phyloP scores from a whole-genome alignment of 345 rosid species.

The Linum trigynum region DNA sequence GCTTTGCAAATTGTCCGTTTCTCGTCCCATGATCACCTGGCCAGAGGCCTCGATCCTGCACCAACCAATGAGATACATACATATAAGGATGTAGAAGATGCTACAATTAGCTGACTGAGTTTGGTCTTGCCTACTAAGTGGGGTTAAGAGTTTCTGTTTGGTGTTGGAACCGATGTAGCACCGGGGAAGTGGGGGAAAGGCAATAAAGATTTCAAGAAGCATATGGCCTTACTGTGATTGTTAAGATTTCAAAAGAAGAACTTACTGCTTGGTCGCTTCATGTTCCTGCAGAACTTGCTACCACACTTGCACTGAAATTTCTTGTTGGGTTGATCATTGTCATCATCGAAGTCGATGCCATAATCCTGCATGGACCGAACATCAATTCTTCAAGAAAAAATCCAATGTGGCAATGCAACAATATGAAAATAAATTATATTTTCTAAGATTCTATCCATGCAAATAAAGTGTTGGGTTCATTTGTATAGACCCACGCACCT shows the following conservation, averaged over 20 bases:
- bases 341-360: conserved; percentile 70
- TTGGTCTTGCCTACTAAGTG: no score
- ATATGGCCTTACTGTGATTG: no score
- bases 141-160: no score
- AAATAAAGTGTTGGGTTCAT: no score
- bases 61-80: background rate
- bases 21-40: background rate
- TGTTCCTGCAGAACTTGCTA: conserved; percentile 64
- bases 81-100: no score
- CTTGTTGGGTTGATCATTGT: conserved; percentile 39
- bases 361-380: conserved; percentile 51
- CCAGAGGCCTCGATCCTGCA: background rate
- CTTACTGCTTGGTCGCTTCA: conserved; percentile 48
- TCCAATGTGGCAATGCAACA: background rate
- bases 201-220: no score
- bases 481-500: no score
- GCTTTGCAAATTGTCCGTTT: background rate
- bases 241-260: background rate
- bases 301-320: conserved; percentile 66
- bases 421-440: no score
- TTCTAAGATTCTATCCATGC: background rate
- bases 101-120: no score
- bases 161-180: background rate
- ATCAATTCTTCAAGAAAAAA: background rate
- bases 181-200: background rate